Evolutionary conservation across 192 early-diverging fungal species (phyloP), one percentile per base, ranked within the genome.

Genomic region (Chytriomyces sp.): DNA sequence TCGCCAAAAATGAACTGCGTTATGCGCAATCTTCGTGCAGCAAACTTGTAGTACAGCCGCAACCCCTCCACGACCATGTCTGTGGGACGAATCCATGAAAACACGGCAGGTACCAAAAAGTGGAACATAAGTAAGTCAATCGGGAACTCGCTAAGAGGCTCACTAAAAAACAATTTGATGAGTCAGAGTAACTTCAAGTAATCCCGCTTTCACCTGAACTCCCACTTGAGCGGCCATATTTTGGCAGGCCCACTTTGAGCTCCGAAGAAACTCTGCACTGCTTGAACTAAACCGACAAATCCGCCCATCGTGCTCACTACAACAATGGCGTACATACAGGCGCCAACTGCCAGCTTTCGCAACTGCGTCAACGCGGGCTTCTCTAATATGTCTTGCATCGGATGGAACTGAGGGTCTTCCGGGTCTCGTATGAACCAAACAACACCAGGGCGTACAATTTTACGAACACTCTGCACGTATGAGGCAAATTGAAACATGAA

Each of bases 401-500:
- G 93, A 73, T 94, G 90, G 76, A 96, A 96, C 36, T 93, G 89
- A 25, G 94, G 93, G 74, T 99, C 97, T 55, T 93, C 96, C 2
- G 96, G 96, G 72, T 99, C 96, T 52, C 95, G 89, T 61, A 99
- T 93, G 75, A 98, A 98, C 97, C 97, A 99, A 86, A 99, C 86
- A 30, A 98, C 93, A 22, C 97, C 97, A 2, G 92, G 91, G 0
- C 97, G 89, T 33, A 98, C 88, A 22, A 95, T 83, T 41, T 91
- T 86, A 33, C 95, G 85, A 36, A 93, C 92, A 19, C 89, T 80
- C 22, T 89, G 74, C 3, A 99, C 90, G 76, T 95, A 95, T 5
- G 89, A 80, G 2, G 96, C 91, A 86, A 99, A 94, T 68, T 92
- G 86, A 63, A 93, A 94, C 94, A 98, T 95, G 74, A 97, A 95